phyloP scores from a whole-genome alignment of 2,329 filamentous ascomycete species.

The Byssochlamys sp. region DNA sequence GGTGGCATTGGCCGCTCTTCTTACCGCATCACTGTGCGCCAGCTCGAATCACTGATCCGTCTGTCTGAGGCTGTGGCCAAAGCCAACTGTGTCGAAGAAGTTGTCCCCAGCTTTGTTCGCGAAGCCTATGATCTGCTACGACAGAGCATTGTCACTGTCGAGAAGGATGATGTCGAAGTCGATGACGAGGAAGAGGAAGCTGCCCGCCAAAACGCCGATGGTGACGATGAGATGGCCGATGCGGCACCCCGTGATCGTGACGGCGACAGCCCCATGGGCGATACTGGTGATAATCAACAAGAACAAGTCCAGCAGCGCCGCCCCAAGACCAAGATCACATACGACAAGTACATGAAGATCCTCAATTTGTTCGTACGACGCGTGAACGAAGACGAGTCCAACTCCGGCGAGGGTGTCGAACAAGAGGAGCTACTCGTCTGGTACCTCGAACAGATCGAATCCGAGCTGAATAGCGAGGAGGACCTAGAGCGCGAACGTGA shows the following conservation, averaged over 20 bases:
- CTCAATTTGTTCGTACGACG: constrained; percentile 74
- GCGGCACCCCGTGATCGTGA: constrained; percentile 34
- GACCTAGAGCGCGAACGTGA: constrained; percentile 66
- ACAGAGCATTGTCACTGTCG: constrained; percentile 93
- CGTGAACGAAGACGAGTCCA: constrained; percentile 71
- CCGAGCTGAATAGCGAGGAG: constrained; percentile 69
- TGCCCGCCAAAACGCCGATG: constrained; percentile 38
- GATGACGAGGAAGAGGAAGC: constrained; percentile 57
- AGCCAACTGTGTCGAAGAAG: constrained; percentile 88
- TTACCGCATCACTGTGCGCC: constrained; percentile 93
- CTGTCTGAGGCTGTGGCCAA: constrained; percentile 96
- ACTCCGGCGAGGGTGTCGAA: constrained; percentile 70
- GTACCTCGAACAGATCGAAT: constrained; percentile 88
- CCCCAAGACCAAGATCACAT: constrained; percentile 78
- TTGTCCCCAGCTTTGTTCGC: constrained; percentile 72
- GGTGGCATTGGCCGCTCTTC: constrained; percentile 89
- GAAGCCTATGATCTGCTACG: constrained; percentile 86
- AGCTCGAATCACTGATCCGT: constrained; percentile 91
- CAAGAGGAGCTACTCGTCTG: constrained; percentile 72
- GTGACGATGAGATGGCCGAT: constrained; percentile 43
- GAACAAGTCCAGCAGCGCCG: constrained; percentile 30
- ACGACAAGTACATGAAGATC: constrained; percentile 88
- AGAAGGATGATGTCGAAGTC: constrained; percentile 93
- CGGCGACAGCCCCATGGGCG: constrained; percentile 46
- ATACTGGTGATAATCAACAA: constrained; percentile 39